A percentile compares a stretch with the other conserved stretches of the same genome.
These are phyloP conservation scores for Solanum pinnatisectum DNA, from an alignment of 257 asterid species.

Conservation along the genomic window DNA sequence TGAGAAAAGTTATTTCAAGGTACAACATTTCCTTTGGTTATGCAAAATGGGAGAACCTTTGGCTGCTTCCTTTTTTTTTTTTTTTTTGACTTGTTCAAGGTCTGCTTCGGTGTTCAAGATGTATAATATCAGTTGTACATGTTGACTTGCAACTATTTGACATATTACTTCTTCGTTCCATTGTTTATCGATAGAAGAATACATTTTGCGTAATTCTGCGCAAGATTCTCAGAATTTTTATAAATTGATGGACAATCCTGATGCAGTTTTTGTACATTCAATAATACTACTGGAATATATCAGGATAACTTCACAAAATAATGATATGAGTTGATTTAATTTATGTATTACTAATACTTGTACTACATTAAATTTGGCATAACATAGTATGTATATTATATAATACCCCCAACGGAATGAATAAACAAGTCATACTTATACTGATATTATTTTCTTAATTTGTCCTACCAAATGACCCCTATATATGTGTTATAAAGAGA, in stretches of 20 bases:
- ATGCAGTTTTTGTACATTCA: not conserved
- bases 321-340: not conserved
- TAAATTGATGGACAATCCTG: not conserved
- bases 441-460: not conserved
- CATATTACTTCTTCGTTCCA: not conserved
- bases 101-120: not conserved
- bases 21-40: not conserved
- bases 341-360: too few relatives aligned
- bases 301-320: not conserved
- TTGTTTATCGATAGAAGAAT: not conserved
- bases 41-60: not conserved
- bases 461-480: not conserved
- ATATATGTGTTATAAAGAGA: not conserved
- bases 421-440: too few relatives aligned
- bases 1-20: not conserved
- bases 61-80: not conserved
- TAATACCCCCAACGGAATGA: too few relatives aligned
- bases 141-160: not conserved
- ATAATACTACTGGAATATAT: not conserved
- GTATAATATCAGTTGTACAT: not conserved
- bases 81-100: not conserved
- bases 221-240: not conserved
- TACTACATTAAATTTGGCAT: not conserved
- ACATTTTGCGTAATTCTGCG: not conserved
- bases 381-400: too few relatives aligned